Percentiles rank a stretch among this genome's conserved stretches.
phyloP scores from a whole-genome alignment of 345 rosid species.

The Tarenaya hassleriana region DNA sequence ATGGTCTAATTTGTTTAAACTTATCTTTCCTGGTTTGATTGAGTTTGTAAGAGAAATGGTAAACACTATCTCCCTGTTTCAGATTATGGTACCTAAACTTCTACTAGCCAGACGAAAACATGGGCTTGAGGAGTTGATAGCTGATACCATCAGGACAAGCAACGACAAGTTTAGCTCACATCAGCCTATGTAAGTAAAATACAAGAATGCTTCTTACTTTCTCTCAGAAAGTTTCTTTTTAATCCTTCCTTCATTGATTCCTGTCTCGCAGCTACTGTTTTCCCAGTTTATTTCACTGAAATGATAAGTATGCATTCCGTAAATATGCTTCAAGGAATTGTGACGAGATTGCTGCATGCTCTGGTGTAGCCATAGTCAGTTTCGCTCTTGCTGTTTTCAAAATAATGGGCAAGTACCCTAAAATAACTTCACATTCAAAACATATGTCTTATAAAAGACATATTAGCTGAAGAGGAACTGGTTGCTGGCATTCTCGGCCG shows the following conservation, averaged over 20 bases:
- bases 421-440: neutral
- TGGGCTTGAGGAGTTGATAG: too few relatives aligned
- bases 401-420: neutral
- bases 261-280: neutral
- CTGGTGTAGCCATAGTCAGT: neutral
- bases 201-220: neutral
- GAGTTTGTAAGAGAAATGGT: neutral
- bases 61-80: neutral
- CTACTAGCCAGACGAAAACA: neutral
- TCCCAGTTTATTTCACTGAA: neutral
- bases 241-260: neutral
- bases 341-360: neutral
- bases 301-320: neutral
- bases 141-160: neutral
- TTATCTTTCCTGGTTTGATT: too few relatives aligned
- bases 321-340: neutral
- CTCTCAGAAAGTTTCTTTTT: neutral
- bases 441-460: too few relatives aligned
- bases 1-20: neutral
- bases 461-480: neutral
- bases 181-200: slow-evolving; percentile 13
- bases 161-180: neutral
- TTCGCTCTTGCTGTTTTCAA: neutral
- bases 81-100: neutral
- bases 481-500: neutral